These are phyloP conservation scores for Fragilaria radians DNA, from an alignment of 108 stramenopile species.

Conservation along the genomic window DNA sequence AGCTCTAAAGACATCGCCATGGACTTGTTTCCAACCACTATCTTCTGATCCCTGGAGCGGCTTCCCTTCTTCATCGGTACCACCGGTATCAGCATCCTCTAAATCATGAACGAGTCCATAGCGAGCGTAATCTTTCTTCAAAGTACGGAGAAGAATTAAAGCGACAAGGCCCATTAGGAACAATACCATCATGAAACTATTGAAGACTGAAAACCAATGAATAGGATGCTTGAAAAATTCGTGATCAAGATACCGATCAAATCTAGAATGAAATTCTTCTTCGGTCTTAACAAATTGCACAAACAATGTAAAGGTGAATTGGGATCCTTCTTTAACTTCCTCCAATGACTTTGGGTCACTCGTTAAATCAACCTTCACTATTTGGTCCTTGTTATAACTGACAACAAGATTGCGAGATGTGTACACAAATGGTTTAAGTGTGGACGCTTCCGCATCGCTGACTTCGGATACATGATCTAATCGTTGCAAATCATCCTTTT, in stretches of 20 bases:
- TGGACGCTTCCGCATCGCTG: conserved; percentile 27
- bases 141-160: conserved; percentile 87
- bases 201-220: conserved; percentile 99
- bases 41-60: conserved; percentile 79
- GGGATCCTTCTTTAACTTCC: conserved; percentile 59
- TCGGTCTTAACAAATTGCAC: conserved; percentile 71
- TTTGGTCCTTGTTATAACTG: conserved; percentile 87
- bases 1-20: conserved; percentile 96
- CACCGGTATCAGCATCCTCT: conserved; percentile 48
- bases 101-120: conserved; percentile 81
- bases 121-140: conserved; percentile 92
- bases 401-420: conserved; percentile 82
- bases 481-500: conserved; percentile 54
- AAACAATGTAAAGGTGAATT: conserved; percentile 64
- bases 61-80: conserved; percentile 59
- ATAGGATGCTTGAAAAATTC: conserved; percentile 98
- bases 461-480: conserved; percentile 58
- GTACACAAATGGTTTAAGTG: conserved; percentile 75
- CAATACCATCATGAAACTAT: conserved; percentile 97
- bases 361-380: conserved; percentile 92
- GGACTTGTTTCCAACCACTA: conserved; percentile 98
- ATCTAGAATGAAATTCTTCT: conserved; percentile 83
- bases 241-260: conserved; percentile 92
- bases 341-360: conserved; percentile 71
- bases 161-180: conserved; percentile 96